Evolutionary conservation across 768 basidiomycete genomes (phyloP), one percentile per base, ranked within the genome.

Genomic region (Xanthoconium stramineum): DNA sequence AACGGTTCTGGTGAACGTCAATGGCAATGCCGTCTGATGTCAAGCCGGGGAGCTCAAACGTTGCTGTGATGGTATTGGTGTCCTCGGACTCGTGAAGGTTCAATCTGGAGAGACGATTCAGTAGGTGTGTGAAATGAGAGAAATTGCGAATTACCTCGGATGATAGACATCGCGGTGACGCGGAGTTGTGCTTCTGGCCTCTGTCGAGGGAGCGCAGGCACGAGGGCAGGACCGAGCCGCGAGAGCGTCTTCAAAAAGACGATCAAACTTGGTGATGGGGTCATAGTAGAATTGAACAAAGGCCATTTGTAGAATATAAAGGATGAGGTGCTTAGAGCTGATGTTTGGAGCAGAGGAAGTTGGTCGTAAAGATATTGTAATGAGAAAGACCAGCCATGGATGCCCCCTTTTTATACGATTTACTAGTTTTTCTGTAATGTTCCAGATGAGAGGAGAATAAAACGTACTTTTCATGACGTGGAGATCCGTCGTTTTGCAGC

Each of bases 41-140:
- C 50, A 83, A 64, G 10, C 83, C 81, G 3, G 83, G 83, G 5
- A 82, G 68, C 61, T 83, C 83, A 56, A 84, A 81, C 7, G 76
- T 76, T 11, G 80, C 81, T 3, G 78, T 80, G 29, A 83, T 75
- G 19, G 61, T 55, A 58, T 77, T 76, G n/a, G 64, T 61, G 1
- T 75, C 72, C 15, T 71, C 58, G 49, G 76, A 72, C 62, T 82
- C 80, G 50, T 77, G 71, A 3, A 84, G 52, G 58, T 84, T 76
- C 72, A 83, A 61, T 43, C 75, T 78, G 11, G n/a, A 33, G 39
- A 15, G 11, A 38, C 3, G 15, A n/a, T 39, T 39, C 17, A 39
- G 38, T 7, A n/a, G 6, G 38, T 15, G 30, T 28, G 30, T 28
- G 14, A 43, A 43, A 30, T 33, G 32, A 3, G 15, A 4, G 14